A percentile compares a stretch with the other conserved stretches of the same genome.
These are phyloP conservation scores for Hypoxylon rubiginosum DNA, from an alignment of 2,329 filamentous ascomycete species.

Conservation along the genomic window DNA sequence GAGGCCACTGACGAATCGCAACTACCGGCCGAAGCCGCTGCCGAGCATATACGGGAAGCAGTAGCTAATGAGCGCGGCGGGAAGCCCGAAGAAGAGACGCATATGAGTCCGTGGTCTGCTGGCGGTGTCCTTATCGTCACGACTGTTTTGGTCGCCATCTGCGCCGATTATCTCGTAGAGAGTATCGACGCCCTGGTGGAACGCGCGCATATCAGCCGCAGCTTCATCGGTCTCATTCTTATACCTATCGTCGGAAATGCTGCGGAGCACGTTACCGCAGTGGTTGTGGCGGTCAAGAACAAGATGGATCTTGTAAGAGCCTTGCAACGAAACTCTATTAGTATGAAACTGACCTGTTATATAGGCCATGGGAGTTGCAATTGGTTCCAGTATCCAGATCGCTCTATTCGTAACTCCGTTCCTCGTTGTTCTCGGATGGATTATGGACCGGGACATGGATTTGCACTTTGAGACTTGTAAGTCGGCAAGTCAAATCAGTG, in stretches of 20 bases:
- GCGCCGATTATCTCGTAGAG: constrained; percentile 82
- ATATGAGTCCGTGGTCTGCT: constrained; percentile 74
- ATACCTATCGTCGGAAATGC: constrained; percentile 86
- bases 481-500: constrained; percentile 43
- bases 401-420: constrained; percentile 85
- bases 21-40: constrained; percentile 35
- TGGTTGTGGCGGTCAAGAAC: constrained; percentile 82
- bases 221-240: constrained; percentile 83
- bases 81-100: constrained; percentile 59
- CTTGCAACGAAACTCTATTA: neutral
- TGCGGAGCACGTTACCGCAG: constrained; percentile 84
- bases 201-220: constrained; percentile 79
- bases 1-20: constrained; percentile 30
- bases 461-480: constrained; percentile 81
- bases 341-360: constrained; percentile 41
- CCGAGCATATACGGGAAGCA: constrained; percentile 34
- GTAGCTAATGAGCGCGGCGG: constrained; percentile 54
- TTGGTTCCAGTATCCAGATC: constrained; percentile 86
- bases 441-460: constrained; percentile 78
- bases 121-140: constrained; percentile 75
- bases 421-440: constrained; percentile 84
- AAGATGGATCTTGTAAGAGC: constrained; percentile 73
- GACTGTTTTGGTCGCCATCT: constrained; percentile 78
- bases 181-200: constrained; percentile 81
- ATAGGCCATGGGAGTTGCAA: constrained; percentile 80